These are phyloP conservation scores for Apiotrichum brassicae DNA, from an alignment of 1,284 basidiomycete species.

Conservation along the genomic window DNA sequence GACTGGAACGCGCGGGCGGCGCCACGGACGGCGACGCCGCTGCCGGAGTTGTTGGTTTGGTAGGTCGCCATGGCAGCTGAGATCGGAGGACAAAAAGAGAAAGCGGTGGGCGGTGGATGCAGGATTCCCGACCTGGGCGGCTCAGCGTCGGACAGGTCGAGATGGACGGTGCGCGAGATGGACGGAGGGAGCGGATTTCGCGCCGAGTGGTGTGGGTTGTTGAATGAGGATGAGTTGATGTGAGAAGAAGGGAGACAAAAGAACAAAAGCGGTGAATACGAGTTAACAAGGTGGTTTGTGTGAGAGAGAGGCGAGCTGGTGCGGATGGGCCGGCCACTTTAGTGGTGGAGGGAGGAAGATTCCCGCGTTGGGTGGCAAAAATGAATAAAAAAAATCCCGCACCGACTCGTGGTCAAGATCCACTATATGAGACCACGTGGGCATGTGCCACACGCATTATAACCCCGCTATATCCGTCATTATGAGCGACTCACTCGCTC, in stretches of 20 bases:
- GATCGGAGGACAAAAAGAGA: neutral
- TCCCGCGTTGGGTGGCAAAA: neutral
- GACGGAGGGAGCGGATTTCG: neutral
- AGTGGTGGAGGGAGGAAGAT: too few relatives aligned
- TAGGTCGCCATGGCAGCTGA: neutral
- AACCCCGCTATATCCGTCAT: neutral
- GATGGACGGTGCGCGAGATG: neutral
- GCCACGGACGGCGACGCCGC: constrained; percentile 2
- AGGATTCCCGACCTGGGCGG: neutral
- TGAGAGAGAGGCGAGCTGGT: too few relatives aligned
- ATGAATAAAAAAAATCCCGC: neutral
- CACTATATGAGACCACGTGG: too few relatives aligned
- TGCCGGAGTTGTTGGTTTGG: neutral
- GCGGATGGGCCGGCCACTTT: too few relatives aligned
- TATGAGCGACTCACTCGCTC: too few relatives aligned
- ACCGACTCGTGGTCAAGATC: too few relatives aligned
- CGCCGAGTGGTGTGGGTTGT: neutral
- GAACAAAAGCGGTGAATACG: neutral
- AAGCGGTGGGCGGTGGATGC: neutral
- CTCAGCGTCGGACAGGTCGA: neutral
- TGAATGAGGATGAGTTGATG: too few relatives aligned
- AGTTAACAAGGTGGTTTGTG: too few relatives aligned
- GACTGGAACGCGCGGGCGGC: constrained; percentile 7
- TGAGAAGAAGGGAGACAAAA: neutral
- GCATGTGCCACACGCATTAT: neutral